Conservation (phyloP, 2,329 filamentous ascomycete species). For the Hypoxylon sp. region DNA sequence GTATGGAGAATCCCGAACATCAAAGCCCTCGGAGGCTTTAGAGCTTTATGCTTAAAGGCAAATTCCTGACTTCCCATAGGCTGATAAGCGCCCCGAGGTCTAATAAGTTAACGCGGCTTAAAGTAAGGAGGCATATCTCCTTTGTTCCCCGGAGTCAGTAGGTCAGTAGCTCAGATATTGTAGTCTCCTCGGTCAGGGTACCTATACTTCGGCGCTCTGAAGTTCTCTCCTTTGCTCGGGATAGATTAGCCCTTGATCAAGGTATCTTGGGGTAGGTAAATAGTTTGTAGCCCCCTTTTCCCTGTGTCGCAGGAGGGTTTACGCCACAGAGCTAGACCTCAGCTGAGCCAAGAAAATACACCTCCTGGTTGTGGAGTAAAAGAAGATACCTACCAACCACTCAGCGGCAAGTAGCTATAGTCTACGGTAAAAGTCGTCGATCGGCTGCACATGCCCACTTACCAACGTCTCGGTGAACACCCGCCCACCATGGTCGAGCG, state of each 20-base stretch:
- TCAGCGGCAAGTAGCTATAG: not conserved
- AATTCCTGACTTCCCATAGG: not conserved
- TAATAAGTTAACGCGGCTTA: not conserved
- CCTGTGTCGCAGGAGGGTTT: not conserved
- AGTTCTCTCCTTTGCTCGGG: too few relatives aligned
- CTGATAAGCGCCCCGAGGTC: not conserved
- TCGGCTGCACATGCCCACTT: not conserved
- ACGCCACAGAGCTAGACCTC: not conserved
- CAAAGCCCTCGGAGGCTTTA: not conserved
- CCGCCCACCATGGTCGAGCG: too few relatives aligned
- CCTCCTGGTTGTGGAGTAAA: not conserved
- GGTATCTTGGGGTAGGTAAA: too few relatives aligned
- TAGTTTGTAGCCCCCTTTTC: not conserved
- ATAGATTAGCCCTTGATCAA: too few relatives aligned
- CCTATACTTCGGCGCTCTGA: too few relatives aligned
- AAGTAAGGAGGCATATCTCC: not conserved
- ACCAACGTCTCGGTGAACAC: not conserved
- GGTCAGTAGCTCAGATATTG: too few relatives aligned
- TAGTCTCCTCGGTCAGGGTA: too few relatives aligned
- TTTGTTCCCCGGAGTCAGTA: not conserved
- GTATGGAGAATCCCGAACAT: not conserved
- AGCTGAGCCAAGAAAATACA: not conserved
- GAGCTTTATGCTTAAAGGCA: not conserved
- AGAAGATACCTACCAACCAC: not conserved
- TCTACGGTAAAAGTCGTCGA: not conserved